Conservation (phyloP, 768 basidiomycete genomes). For the Macrolepiota fuliginosa region DNA sequence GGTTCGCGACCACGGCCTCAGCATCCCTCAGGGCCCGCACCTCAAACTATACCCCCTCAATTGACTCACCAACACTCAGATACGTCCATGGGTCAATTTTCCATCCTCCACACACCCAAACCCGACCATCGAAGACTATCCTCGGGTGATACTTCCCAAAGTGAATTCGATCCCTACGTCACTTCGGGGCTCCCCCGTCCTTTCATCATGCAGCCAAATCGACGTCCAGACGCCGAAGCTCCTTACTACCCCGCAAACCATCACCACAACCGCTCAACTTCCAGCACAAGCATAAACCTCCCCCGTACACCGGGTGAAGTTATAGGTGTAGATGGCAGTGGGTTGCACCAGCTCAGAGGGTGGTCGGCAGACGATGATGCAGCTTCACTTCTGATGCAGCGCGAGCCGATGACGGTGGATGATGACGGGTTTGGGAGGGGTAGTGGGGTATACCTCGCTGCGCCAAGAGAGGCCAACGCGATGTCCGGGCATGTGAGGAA, state of each 20-base stretch:
- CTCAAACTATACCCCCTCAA: no score
- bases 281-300: not conserved
- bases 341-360: not conserved
- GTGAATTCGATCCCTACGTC: constrained; percentile 5
- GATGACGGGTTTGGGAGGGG: not conserved
- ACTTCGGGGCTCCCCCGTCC: not conserved
- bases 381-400: no score
- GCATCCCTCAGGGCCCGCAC: not conserved
- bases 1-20: not conserved
- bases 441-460: not conserved
- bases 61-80: not conserved
- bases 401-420: constrained; percentile 8
- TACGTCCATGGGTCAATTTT: not conserved
- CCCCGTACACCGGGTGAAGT: constrained; percentile 3
- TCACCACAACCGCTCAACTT: not conserved
- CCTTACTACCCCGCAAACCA: not conserved
- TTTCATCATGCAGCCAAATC: not conserved
- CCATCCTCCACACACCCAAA: not conserved
- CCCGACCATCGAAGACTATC: not conserved
- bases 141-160: not conserved
- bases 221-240: no score
- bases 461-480: not conserved
- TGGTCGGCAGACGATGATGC: constrained; percentile 9
- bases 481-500: not conserved
- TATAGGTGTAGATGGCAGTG: not conserved